Percentiles rank a stretch among this genome's conserved stretches.
These are phyloP conservation scores for Ophiocordyceps camponoti-floridani DNA, from an alignment of 2,329 filamentous ascomycete species.

Conservation along the genomic window DNA sequence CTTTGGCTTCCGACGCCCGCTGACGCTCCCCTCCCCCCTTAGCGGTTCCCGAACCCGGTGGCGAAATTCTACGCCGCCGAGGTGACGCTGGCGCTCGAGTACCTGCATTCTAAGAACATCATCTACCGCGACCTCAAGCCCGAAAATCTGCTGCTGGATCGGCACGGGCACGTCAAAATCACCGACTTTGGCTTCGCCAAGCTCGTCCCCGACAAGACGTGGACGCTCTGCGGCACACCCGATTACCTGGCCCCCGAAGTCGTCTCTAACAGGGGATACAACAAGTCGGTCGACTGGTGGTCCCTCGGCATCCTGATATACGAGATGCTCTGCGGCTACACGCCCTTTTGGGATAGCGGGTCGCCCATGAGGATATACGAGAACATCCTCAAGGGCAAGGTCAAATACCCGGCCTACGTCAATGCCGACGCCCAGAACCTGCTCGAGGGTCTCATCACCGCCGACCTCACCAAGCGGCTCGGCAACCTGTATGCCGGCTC, in stretches of 20 bases:
- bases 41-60: constrained; percentile 97
- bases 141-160: constrained; percentile 79
- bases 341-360: constrained; percentile 95
- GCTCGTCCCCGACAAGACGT: constrained; percentile 95
- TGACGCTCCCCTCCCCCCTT: neutral
- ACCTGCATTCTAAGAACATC: constrained; percentile 85
- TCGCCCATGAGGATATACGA: constrained; percentile 99
- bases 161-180: constrained; percentile 89
- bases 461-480: constrained; percentile 83
- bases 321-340: constrained; percentile 98
- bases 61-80: constrained; percentile 99
- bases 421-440: constrained; percentile 88
- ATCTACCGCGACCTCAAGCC: constrained; percentile 97
- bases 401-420: constrained; percentile 95
- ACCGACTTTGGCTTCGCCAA: constrained; percentile 98
- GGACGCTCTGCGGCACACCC: constrained; percentile 93
- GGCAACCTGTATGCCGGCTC: constrained; percentile 86
- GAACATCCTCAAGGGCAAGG: constrained; percentile 87
- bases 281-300: constrained; percentile 99
- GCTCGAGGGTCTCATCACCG: constrained; percentile 80
- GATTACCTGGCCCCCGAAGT: constrained; percentile 97
- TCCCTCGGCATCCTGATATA: constrained; percentile 96
- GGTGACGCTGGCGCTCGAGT: constrained; percentile 87
- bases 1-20: neutral
- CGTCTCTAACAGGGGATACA: constrained; percentile 98